A percentile compares a stretch with the other conserved stretches of the same genome.
phyloP scores from a whole-genome alignment of 805 yeast genomes.

The Schizosaccharomyces lindneri region DNA sequence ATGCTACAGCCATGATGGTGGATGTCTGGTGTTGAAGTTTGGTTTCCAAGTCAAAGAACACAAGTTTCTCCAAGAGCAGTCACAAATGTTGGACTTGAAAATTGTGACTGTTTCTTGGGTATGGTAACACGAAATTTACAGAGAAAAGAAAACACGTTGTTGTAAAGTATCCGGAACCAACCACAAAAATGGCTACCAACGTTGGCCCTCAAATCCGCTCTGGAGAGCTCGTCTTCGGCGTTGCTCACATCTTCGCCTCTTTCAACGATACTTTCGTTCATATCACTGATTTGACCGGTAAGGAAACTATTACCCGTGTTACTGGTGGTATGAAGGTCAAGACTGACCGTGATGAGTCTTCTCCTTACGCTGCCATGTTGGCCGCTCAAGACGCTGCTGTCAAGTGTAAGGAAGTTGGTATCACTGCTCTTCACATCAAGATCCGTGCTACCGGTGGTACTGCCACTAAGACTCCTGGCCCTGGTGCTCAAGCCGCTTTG shows the following conservation, averaged over 20 bases:
- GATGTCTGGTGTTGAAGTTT: not conserved
- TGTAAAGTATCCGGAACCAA: not conserved
- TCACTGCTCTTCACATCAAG: slow-evolving; percentile 97
- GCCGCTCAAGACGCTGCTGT: slow-evolving; percentile 99
- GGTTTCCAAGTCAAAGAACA: not conserved
- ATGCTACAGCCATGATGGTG: slow-evolving; percentile 1
- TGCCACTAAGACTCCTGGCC: slow-evolving; percentile 90
- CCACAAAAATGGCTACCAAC: not conserved
- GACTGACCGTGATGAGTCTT: slow-evolving; percentile 99
- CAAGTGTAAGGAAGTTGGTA: slow-evolving; percentile 98
- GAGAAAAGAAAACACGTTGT: not conserved
- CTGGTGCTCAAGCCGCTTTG: slow-evolving; percentile 90
- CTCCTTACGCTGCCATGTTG: slow-evolving; percentile 99
- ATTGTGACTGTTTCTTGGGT: not conserved
- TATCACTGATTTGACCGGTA: slow-evolving; percentile 95
- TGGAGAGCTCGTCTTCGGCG: slow-evolving; percentile 98
- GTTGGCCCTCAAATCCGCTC: slow-evolving; percentile 79
- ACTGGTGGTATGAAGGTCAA: slow-evolving; percentile 99
- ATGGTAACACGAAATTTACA: not conserved
- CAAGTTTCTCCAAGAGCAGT: not conserved
- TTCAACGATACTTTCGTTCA: slow-evolving; percentile 99
- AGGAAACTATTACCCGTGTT: slow-evolving; percentile 98
- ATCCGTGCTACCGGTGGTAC: slow-evolving; percentile 99
- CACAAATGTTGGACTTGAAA: not conserved
- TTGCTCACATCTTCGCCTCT: slow-evolving; percentile 98